phyloP scores from a whole-genome alignment of 202 grass and related monocot species.

The Setaria viridis region DNA sequence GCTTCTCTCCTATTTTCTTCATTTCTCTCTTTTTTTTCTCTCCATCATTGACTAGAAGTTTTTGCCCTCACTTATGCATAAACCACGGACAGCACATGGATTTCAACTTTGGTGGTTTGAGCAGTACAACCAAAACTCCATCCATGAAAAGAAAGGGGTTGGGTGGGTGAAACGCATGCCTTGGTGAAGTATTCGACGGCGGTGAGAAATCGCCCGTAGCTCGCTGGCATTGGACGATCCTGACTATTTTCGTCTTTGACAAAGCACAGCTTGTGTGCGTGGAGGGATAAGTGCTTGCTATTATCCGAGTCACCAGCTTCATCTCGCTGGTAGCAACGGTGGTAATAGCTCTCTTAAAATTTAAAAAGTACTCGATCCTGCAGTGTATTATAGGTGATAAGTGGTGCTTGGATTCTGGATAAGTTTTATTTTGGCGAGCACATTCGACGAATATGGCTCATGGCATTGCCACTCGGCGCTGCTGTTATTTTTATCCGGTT shows the following conservation, averaged over 20 bases:
- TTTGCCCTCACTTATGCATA: no score
- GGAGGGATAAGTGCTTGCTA: constrained; percentile 34
- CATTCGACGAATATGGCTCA: neutral
- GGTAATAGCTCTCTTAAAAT: neutral
- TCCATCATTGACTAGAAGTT: no score
- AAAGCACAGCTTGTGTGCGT: neutral
- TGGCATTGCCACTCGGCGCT: neutral
- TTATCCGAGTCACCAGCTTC: constrained; percentile 37
- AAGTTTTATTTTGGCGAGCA: no score
- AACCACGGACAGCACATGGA: no score
- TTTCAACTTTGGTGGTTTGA: no score
- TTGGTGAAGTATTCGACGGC: no score
- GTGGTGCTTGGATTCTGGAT: neutral
- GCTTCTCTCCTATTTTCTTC: no score
- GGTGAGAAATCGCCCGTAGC: no score
- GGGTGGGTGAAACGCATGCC: no score
- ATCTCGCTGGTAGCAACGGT: neutral
- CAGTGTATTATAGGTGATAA: constrained; percentile 5
- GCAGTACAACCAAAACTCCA: no score
- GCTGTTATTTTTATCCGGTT: neutral
- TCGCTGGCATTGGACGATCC: neutral
- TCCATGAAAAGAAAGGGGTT: no score
- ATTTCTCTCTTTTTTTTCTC: no score
- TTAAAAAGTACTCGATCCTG: neutral
- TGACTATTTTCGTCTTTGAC: neutral